Base-by-base conservation (phyloP, 371 early-diverging fungal genomes). In the Mucor velutinosus region DNA sequence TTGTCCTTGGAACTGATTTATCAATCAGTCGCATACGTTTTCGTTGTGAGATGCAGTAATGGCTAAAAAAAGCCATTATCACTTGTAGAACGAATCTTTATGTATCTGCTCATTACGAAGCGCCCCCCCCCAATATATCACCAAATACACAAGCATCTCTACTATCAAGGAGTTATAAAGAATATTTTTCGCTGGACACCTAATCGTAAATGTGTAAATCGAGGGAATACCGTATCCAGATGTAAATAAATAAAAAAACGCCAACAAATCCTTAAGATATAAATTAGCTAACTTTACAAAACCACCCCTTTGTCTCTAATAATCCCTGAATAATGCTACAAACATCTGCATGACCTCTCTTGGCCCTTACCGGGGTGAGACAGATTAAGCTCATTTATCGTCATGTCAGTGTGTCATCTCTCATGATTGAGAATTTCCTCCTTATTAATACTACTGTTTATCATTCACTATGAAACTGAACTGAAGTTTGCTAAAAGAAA, bases 321-420 rank as follows among this genome's bases (percentile, higher is more conserved):
- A 51, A 23, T 51, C 25, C 51, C 25, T 51, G 37, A 37, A 2
- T 25, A 51, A 51, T 25, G 25, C 51, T 11, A 11, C 21, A 25
- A 10, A 45, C 4, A 23, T 25, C 23, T 51, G 25, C 23, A 51
- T 3, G 25, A 25, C 7, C 12, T 21, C 12, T 51, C 1, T 25
- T 25, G 8, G 11, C 25, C 51, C 51, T 51, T 51, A 8, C 25
- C 10, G 25, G 51, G 51, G 11, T 51, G 21, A 51, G 4, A 51
- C 21, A 51, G 23, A 51, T 21, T 51, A 51, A 51, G 51, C 51
- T 51, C 51, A 51, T 25, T 25, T 12, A 51, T 51, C 51, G 14
- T n/a, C 51, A 51, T 51, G 51, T 51, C 51, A 51, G 51, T 51
- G 51, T 51, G 51, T 51, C 49, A 49, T 49, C 49, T 49, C 23